Conservation (phyloP, 192 early-diverging fungal species). For the Backusella australiensis region DNA sequence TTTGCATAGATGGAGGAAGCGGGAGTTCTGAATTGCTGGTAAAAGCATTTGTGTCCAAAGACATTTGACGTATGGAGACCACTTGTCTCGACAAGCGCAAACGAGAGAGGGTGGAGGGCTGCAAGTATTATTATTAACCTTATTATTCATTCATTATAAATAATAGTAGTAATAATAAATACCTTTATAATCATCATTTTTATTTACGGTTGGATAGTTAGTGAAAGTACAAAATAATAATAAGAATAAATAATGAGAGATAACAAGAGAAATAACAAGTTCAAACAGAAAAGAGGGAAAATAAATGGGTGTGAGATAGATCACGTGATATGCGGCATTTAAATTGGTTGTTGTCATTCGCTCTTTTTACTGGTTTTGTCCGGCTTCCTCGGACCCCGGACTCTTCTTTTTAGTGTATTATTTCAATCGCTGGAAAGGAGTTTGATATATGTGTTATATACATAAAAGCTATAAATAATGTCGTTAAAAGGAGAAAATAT, state of each 20-base stretch:
- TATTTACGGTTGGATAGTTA: neutral
- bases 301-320: neutral
- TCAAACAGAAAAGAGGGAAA: neutral
- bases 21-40: neutral
- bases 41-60: slow-evolving; percentile 3
- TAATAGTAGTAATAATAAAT: neutral
- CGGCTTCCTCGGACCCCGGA: neutral
- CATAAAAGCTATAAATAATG: too few species aligned
- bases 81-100: neutral
- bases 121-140: neutral
- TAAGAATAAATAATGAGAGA: neutral
- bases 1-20: slow-evolving; percentile 14
- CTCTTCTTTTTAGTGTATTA: neutral
- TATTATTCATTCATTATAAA: neutral
- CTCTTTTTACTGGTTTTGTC: neutral
- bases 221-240: neutral
- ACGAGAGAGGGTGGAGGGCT: neutral
- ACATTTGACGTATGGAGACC: slow-evolving; percentile 6
- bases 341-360: neutral
- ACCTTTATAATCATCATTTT: slow-evolving; percentile 5
- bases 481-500: too few species aligned
- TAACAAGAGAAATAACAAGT: neutral
- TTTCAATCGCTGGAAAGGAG: neutral
- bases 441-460: too few species aligned
- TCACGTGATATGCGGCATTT: neutral